Evolutionary conservation across 345 rosid species (phyloP).

Genomic region (Jatropha curcas): DNA sequence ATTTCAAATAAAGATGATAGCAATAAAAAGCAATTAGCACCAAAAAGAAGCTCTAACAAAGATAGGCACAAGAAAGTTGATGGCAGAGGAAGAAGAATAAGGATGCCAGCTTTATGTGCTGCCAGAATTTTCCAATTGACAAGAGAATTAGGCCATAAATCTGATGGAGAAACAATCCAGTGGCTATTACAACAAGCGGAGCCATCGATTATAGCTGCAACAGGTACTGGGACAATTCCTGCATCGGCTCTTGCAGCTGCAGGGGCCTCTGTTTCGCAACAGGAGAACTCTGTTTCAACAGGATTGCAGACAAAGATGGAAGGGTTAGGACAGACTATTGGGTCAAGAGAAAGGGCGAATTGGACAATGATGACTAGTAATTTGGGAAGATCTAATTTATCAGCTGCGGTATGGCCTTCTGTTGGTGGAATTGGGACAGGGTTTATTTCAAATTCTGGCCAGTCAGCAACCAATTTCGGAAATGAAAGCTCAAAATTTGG

Average conservation of each 20-base stretch:
- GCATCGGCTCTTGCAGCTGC: conserved; percentile 85
- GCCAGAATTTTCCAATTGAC: conserved; percentile 96
- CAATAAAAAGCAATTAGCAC: conserved; percentile 58
- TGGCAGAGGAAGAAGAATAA: conserved; percentile 88
- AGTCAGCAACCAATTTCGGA: conserved; percentile 14
- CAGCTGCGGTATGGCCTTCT: conserved; percentile 44
- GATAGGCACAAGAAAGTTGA: conserved; percentile 96
- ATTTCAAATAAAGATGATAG: conserved; percentile 57
- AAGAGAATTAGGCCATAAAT: conserved; percentile 93
- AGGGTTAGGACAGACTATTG: conserved; percentile 37
- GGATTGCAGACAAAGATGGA: conserved; percentile 71
- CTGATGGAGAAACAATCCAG: conserved; percentile 95
- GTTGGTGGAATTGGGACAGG: conserved; percentile 46
- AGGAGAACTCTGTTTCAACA: conserved; percentile 39
- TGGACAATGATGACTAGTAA: conserved; percentile 59
- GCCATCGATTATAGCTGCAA: conserved; percentile 86
- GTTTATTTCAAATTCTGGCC: conserved; percentile 29
- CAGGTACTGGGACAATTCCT: conserved; percentile 89
- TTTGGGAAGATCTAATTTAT: conserved; percentile 41
- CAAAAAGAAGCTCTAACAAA: conserved; percentile 85
- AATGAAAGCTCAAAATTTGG: conserved; percentile 24
- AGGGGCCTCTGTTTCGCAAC: conserved; percentile 48
- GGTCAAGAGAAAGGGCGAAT: conserved; percentile 55
- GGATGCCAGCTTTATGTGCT: conserved; percentile 98
- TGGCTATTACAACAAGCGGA: conserved; percentile 95